Percentiles rank a stretch among this genome's conserved stretches.
phyloP scores from a whole-genome alignment of 179 eudicot species.

The Silene noctiflora region DNA sequence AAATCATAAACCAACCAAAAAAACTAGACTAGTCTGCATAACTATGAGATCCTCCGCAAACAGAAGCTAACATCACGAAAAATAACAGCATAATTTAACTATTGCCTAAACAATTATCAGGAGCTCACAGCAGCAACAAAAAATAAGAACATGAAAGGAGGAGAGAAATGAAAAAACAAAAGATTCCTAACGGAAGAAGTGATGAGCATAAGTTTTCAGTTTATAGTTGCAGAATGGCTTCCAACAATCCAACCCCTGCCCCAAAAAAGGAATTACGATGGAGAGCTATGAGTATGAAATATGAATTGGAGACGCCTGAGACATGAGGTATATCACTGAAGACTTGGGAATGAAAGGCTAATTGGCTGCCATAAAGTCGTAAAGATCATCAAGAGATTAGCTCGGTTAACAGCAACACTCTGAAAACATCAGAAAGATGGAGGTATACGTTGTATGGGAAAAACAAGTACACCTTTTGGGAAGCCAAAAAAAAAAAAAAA shows the following conservation, averaged over 20 bases:
- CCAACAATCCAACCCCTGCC: neutral
- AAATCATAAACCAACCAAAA: neutral
- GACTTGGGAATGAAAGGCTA: neutral
- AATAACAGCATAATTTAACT: neutral
- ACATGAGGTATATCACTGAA: neutral
- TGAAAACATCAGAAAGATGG: neutral
- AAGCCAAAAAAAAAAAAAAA: neutral
- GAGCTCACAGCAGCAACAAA: neutral
- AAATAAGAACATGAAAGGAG: neutral
- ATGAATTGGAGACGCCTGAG: neutral
- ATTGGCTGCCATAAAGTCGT: neutral
- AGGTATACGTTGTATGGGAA: neutral
- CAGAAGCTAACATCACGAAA: neutral
- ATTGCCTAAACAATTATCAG: neutral
- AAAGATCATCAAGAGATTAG: neutral
- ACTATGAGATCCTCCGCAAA: neutral
- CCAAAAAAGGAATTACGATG: neutral
- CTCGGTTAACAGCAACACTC: neutral
- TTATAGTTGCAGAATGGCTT: neutral
- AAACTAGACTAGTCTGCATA: neutral
- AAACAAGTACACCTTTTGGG: neutral
- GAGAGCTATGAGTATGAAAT: constrained; percentile 3
- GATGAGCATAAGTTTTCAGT: neutral
- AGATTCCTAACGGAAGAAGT: neutral
- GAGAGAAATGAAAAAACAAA: neutral